phyloP scores from a whole-genome alignment of 1,139 yeast genomes.

The Sugiyamaella grinbergsii region DNA sequence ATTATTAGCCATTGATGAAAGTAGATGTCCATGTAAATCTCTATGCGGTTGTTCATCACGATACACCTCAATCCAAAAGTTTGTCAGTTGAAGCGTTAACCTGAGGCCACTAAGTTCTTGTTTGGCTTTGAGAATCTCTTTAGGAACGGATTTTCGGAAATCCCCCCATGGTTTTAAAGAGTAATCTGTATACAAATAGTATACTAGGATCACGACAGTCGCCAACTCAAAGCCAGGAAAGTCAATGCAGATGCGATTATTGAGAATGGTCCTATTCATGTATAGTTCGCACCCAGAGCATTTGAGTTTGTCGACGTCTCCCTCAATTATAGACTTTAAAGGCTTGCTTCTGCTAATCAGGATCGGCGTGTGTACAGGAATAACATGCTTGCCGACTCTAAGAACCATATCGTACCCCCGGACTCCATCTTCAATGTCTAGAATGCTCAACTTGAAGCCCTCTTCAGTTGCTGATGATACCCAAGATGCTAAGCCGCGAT shows the following conservation, averaged over 20 bases:
- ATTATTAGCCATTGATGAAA: conserved; percentile 21
- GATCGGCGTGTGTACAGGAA: conserved; percentile 34
- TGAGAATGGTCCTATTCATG: background rate
- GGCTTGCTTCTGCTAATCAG: conserved; percentile 7
- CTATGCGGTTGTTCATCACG: conserved; percentile 26
- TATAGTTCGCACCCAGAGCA: conserved; percentile 9
- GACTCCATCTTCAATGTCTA: conserved; percentile 14
- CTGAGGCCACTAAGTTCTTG: conserved; percentile 33
- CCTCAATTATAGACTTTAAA: conserved; percentile 1
- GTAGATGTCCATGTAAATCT: conserved; percentile 28
- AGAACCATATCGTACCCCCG: conserved; percentile 31
- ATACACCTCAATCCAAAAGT: conserved; percentile 31
- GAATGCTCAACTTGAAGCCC: conserved; percentile 18
- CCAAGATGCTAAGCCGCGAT: conserved; percentile 20
- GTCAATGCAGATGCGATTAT: conserved; percentile 17
- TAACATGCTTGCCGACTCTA: conserved; percentile 23
- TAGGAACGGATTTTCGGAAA: conserved; percentile 29
- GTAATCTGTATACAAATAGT: conserved; percentile 53
- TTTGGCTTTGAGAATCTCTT: conserved; percentile 34
- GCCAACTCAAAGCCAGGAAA: conserved; percentile 34
- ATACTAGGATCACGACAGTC: conserved; percentile 45
- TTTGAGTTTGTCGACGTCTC: background rate
- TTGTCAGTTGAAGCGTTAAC: conserved; percentile 27
- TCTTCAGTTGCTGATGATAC: conserved; percentile 22
- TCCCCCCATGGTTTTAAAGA: conserved; percentile 47